Base-by-base conservation (phyloP, 2,329 filamentous ascomycete genomes). In the Alternaria metachromatica region DNA sequence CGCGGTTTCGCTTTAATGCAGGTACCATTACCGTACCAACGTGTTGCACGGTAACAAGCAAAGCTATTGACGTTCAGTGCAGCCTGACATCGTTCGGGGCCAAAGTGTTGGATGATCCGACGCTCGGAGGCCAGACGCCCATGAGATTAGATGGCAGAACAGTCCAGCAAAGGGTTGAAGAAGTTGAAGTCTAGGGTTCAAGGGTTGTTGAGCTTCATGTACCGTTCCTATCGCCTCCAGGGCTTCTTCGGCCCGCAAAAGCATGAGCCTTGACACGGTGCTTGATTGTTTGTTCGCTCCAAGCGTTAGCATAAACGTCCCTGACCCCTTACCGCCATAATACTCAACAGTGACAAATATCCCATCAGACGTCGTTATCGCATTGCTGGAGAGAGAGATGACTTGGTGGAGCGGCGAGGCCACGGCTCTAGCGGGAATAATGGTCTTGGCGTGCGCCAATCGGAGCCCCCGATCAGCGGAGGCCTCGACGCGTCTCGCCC, bases 401-500 rank as follows among this genome's bases (percentile, higher is more conserved):
- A 2, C 15, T 30, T 21, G 21, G 28, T 37, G 49, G 37, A 41
- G 28, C 18, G 13, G 13, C 33, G 18, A 33, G 28, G 18, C 21
- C 12, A 30, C 28, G 49, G 49, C 49, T 33, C 15, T 51, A 46
- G 50, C 41, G 54, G 46, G 25, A 23, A 15, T 41, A 41, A 60
- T 11, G 13, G 58, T 25, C 18, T 62, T 59, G 60, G 60, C 55
- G 46, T 30, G 41, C 55, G 49, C 30, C 20, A 59, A 44, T 37
- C 49, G 25, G 26, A 13, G 28, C 7, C 18, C 49, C 57, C 33
- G 54, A 51, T 46, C 25, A 30, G 45, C 48, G 28, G 48, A 44
- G 43, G 43, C 26, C 43, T 30, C 48, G 43, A 54, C 15, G 53
- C 46, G 51, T 59, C 49, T 43, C 60, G 43, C 49, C 28, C 30